phyloP scores from a whole-genome alignment of 495 filamentous ascomycete genomes.

The Hypoxylon lenormandii region DNA sequence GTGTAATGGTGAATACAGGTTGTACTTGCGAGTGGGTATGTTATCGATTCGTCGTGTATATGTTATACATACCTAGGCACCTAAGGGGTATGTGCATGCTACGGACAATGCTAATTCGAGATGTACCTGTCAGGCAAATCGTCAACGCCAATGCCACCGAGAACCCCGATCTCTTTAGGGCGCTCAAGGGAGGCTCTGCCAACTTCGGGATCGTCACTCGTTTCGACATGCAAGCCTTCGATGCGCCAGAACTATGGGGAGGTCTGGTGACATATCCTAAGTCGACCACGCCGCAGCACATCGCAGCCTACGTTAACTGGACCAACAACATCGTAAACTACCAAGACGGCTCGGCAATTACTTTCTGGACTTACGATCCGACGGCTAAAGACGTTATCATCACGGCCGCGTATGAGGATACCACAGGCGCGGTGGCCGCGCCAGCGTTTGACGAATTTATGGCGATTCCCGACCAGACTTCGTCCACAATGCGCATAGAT shows the following conservation, averaged over 20 bases:
- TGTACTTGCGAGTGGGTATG: slow-evolving; percentile 16
- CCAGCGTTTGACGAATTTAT: slow-evolving; percentile 35
- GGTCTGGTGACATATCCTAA: slow-evolving; percentile 1
- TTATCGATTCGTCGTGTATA: slow-evolving; percentile 9
- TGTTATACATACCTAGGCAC: neutral
- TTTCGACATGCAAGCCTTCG: slow-evolving; percentile 61
- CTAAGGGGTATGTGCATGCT: too few relatives aligned
- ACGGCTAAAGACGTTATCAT: slow-evolving; percentile 12
- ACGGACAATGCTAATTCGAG: neutral
- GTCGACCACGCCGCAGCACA: slow-evolving; percentile 13
- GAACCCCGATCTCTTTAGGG: slow-evolving; percentile 58
- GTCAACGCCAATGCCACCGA: slow-evolving; percentile 46
- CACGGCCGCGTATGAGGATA: slow-evolving; percentile 14
- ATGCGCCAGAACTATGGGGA: slow-evolving; percentile 3
- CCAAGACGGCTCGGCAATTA: slow-evolving; percentile 28
- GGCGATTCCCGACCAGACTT: slow-evolving; percentile 18
- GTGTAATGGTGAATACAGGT: slow-evolving; percentile 43
- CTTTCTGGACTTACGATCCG: slow-evolving; percentile 27
- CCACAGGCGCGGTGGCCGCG: slow-evolving; percentile 12
- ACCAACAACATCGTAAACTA: slow-evolving; percentile 37
- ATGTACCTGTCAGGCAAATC: slow-evolving; percentile 21
- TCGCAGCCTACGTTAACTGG: slow-evolving; percentile 49
- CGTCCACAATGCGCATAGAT: slow-evolving; percentile 13
- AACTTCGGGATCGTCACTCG: slow-evolving; percentile 69
- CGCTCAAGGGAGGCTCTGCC: slow-evolving; percentile 65